These are phyloP conservation scores for Aspergillus ustus DNA, from an alignment of 2,329 filamentous ascomycete genomes.

Conservation along the genomic window DNA sequence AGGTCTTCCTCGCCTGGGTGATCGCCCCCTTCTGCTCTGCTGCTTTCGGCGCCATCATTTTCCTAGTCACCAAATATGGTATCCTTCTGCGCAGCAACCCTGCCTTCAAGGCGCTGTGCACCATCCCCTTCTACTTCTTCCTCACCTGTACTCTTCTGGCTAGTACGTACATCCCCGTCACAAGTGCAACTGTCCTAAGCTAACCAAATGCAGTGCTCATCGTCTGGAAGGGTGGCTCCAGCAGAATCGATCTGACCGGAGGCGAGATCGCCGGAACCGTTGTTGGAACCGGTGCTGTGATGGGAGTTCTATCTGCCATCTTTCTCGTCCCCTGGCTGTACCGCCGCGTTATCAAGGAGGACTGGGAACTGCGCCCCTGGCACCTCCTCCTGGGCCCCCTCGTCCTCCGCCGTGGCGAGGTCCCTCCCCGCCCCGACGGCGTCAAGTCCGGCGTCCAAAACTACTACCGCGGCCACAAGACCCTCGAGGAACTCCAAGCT, in stretches of 20 bases:
- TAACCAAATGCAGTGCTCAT: constrained; percentile 21
- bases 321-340: constrained; percentile 26
- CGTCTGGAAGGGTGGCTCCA: constrained; percentile 26
- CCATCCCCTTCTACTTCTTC: constrained; percentile 24
- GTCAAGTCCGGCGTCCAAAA: constrained; percentile 14
- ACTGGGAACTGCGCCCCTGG: constrained; percentile 22
- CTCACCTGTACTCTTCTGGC: constrained; percentile 24
- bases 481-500: constrained; percentile 21
- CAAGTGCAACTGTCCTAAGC: not conserved
- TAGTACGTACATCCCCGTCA: constrained; percentile 8
- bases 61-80: constrained; percentile 24
- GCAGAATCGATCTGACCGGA: constrained; percentile 20
- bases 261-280: constrained; percentile 19
- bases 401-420: constrained; percentile 22
- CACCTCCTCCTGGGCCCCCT: constrained; percentile 23
- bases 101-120: constrained; percentile 18
- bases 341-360: constrained; percentile 18
- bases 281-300: constrained; percentile 21
- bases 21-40: constrained; percentile 24
- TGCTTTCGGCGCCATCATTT: constrained; percentile 22
- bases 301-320: constrained; percentile 10
- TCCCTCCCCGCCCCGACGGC: constrained; percentile 17
- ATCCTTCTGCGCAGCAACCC: constrained; percentile 20
- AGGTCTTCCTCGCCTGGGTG: constrained; percentile 28
- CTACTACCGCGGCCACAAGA: constrained; percentile 28